Evolutionary conservation across 2,329 filamentous ascomycete genomes (phyloP).

Genomic region (Gliomastix tumulicola): DNA sequence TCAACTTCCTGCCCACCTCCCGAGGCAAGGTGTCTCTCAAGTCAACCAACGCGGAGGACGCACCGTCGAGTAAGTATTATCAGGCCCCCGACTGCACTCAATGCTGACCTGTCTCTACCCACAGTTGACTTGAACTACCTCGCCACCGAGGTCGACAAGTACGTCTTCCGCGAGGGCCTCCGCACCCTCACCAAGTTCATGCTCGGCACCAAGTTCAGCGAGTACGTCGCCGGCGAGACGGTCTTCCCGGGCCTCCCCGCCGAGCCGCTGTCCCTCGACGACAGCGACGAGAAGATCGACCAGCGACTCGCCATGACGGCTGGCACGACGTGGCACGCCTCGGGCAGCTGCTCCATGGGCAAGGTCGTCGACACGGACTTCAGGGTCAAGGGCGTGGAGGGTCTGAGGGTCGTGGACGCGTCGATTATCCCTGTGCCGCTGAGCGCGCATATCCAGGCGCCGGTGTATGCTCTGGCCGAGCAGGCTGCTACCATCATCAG

Average conservation of each 20-base stretch:
- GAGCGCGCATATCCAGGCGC: slow-evolving; percentile 18
- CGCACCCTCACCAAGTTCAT: slow-evolving; percentile 13
- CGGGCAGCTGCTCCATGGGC: slow-evolving; percentile 47
- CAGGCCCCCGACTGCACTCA: no score
- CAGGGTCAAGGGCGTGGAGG: slow-evolving; percentile 35
- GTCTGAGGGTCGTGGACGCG: slow-evolving; percentile 23
- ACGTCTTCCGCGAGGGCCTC: slow-evolving; percentile 13
- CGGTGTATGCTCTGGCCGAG: slow-evolving; percentile 24
- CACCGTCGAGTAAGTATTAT: slow-evolving; percentile 13
- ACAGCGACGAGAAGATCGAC: slow-evolving; percentile 12
- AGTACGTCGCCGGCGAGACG: slow-evolving; percentile 12
- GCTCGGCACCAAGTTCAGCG: slow-evolving; percentile 10
- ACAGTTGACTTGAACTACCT: slow-evolving; percentile 14
- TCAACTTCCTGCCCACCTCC: slow-evolving; percentile 15
- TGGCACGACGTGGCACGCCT: slow-evolving; percentile 44
- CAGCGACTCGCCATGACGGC: slow-evolving; percentile 10
- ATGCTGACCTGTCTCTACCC: no score
- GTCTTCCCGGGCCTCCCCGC: slow-evolving; percentile 8
- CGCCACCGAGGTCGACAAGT: slow-evolving; percentile 13
- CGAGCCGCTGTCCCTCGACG: slow-evolving; percentile 9
- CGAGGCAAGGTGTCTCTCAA: slow-evolving; percentile 11
- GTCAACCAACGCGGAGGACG: slow-evolving; percentile 10
- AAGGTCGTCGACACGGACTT: slow-evolving; percentile 49
- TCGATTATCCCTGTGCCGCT: slow-evolving; percentile 21
- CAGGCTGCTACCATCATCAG: slow-evolving; percentile 22